Base-by-base conservation (phyloP, 768 basidiomycete genomes). In the Pilatotrama ljubarskyi region DNA sequence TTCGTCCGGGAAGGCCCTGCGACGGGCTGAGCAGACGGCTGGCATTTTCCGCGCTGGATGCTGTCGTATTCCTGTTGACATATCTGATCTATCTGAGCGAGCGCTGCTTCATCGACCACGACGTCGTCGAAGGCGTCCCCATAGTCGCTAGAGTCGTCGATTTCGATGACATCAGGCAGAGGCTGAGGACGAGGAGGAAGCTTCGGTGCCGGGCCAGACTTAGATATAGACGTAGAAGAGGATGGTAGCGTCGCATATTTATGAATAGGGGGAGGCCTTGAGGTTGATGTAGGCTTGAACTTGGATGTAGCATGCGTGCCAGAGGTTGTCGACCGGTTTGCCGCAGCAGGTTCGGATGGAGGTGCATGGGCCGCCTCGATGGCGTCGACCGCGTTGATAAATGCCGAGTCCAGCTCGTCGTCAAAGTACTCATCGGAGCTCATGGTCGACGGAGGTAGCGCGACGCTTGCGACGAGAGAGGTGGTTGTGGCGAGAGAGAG, bases 381-480 rank as follows among this genome's bases (percentile, higher is more conserved):
- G 18, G 83, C 80, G 67, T 90, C 86, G 22, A 93, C 78, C 67
- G 88, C 79, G 37, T 80, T 73, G 7, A 91, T 67, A 3, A 82
- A 79, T 36, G 79, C 82, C 43, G 81, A 80, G 72, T 91, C 80
- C 29, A 73, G 65, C 4, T 87, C 86, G 61, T 84, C 85, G 62
- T 83, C 82, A 69, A 88, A 92, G 68, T 86, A 90, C 41, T 80
- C 86, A 75, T 90, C 90, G 36, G 88, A 90, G 77, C 85, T 88
- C 89, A 92, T 90, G 61, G 66, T n/a, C 22, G 9, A 22, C 22
- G 13, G 2, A 25, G 17, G n/a, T 24, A 41, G 8, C 9, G 48
- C 29, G 29, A 4, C 4, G 10, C 29, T 10, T 32, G 29, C 29
- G 29, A 32, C 29, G n/a, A 40, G 38, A 13, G 38, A 40, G 38